Base-by-base conservation (phyloP, 345 rosid species). In the Citrus australasica region DNA sequence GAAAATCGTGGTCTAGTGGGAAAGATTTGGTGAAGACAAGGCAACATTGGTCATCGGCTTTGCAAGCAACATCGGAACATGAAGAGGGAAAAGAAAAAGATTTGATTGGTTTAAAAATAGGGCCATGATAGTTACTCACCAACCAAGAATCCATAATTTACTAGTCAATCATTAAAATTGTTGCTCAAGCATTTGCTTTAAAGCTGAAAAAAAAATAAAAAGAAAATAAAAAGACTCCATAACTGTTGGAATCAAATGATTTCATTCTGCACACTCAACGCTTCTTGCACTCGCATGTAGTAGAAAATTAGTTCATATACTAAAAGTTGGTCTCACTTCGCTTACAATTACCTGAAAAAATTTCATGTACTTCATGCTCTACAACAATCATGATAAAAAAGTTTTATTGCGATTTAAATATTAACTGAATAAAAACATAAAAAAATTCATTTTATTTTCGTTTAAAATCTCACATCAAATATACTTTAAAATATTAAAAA, bases 131-230 rank as follows among this genome's bases (percentile, higher is more conserved):
- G 38, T 76, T 35, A 67, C 79, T 67, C 79, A 13, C 37, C 73
- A 55, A 76, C 79, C 73, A 37, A 67, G 22, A 38, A 30, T 66
- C 16, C 27, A 76, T 76, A 27, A 67, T 55, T 7, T 32, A 25
- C 40, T 9, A 38, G 63, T 61, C 21, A 78, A 71, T 68, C 61
- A 30, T 51, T 53, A 59, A 71, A 67, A 51, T 79, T 74, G 69
- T 74, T 33, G 70, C 55, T 63, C 75, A 70, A 85, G 76, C 78
- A 51, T 82, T 77, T 59, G 38, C 11, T 16, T 16, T 71, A 42
- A 78, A 78, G 67, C 59, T 55, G 17, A 3, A 42, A 38, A 10
- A 40, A 11, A 11, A 11, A 25, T 0, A 9, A 2, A 40, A 9
- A 9, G 3, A 32, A 40, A 2, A 46, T 2, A 78, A 63, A 62